Conservation (phyloP, 371 early-diverging fungal genomes). For the Dentiscutata heterogama region DNA sequence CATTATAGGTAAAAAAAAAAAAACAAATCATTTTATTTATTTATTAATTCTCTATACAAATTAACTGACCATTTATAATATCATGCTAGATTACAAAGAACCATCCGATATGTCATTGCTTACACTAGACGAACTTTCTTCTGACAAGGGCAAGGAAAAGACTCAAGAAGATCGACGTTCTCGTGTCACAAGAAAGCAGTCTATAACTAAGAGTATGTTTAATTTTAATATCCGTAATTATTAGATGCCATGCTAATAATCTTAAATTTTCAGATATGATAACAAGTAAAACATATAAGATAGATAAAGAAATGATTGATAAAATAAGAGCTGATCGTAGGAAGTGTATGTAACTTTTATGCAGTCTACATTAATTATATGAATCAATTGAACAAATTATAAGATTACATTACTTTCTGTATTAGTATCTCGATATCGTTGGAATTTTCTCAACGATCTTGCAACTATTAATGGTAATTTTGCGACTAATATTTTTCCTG, state of each 20-base stretch:
- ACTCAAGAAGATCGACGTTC: background rate
- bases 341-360: background rate
- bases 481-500: too few relatives aligned
- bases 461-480: slow-evolving; percentile 4
- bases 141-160: slow-evolving; percentile 35
- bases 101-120: too few relatives aligned
- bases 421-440: slow-evolving; percentile 27
- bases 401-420: background rate
- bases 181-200: background rate
- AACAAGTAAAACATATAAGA: background rate
- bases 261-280: background rate
- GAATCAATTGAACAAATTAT: background rate
- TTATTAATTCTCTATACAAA: too few relatives aligned
- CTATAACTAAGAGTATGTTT: background rate
- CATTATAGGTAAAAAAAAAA: too few relatives aligned
- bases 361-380: background rate
- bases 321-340: slow-evolving; percentile 21
- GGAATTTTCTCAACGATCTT: slow-evolving; percentile 24
- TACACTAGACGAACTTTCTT: too few relatives aligned
- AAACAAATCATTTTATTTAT: too few relatives aligned
- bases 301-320: slow-evolving; percentile 1
- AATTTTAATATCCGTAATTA: background rate
- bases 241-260: background rate
- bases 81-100: too few relatives aligned
- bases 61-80: too few relatives aligned